Percentiles rank a stretch among this genome's conserved stretches.
Conservation (phyloP, 2,329 filamentous ascomycete species). For the Cordyceps cateniannulata region DNA sequence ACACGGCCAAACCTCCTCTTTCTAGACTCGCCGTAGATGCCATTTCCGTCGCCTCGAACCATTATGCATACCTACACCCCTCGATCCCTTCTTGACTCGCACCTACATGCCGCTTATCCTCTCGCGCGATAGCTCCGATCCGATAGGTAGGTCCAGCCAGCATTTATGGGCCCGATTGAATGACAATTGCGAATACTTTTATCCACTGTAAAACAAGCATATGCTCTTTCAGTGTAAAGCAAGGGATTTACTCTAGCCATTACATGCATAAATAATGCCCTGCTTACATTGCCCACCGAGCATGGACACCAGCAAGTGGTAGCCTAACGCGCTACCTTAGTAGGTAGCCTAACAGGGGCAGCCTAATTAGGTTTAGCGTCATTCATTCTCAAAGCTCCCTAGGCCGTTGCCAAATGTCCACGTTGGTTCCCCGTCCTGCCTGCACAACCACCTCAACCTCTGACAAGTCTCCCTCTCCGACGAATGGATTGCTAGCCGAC, state of each 20-base stretch:
- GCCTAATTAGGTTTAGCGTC: constrained; percentile 3
- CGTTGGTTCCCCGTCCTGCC: neutral
- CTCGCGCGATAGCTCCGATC: neutral
- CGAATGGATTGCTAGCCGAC: neutral
- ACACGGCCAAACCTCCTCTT: too few relatives aligned
- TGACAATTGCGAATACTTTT: neutral
- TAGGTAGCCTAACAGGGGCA: neutral
- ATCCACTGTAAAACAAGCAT: neutral
- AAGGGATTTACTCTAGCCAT: too few relatives aligned
- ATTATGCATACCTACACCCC: too few relatives aligned
- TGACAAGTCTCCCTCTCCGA: neutral
- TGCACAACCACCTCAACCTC: neutral
- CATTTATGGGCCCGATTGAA: neutral
- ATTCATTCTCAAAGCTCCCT: neutral
- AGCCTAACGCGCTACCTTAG: too few relatives aligned
- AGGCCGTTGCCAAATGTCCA: neutral
- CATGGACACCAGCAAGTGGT: too few relatives aligned
- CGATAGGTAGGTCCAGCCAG: neutral
- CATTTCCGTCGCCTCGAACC: too few relatives aligned
- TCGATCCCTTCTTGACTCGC: too few relatives aligned
- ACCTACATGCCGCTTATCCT: neutral
- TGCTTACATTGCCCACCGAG: too few relatives aligned
- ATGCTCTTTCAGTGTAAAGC: neutral
- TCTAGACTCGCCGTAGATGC: too few relatives aligned
- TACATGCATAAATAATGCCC: too few relatives aligned